Evolutionary conservation across 2,329 filamentous ascomycete genomes (phyloP).

Genomic region (Periconia macrospinosa): DNA sequence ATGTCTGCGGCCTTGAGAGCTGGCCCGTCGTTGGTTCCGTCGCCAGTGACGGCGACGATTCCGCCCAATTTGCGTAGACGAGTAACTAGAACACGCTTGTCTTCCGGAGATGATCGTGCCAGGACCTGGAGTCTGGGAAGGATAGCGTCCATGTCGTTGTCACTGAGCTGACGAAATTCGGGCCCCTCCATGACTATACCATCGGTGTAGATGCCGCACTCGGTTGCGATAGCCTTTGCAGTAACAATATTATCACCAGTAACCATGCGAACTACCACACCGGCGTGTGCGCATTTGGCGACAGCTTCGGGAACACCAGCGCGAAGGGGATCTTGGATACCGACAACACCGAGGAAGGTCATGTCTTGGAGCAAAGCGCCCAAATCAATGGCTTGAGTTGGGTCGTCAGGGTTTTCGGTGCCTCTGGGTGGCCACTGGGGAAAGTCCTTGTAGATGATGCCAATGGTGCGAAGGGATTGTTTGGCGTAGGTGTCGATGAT

Average conservation of each 20-base stretch:
- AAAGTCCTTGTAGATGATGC: conserved; percentile 44
- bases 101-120: conserved; percentile 73
- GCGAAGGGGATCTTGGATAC: conserved; percentile 77
- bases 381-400: conserved; percentile 53
- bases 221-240: conserved; percentile 72
- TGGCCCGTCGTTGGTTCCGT: conserved; percentile 78
- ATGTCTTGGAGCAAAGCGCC: conserved; percentile 69
- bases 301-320: conserved; percentile 73
- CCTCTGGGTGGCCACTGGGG: conserved; percentile 40
- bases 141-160: conserved; percentile 64
- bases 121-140: conserved; percentile 72
- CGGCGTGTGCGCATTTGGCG: conserved; percentile 68
- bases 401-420: conserved; percentile 16
- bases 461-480: conserved; percentile 46
- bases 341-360: conserved; percentile 69
- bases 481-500: conserved; percentile 42
- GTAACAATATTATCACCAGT: conserved; percentile 78
- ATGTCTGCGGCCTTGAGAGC: conserved; percentile 77
- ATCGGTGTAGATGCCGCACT: conserved; percentile 72
- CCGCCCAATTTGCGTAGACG: conserved; percentile 72
- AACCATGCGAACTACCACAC: conserved; percentile 78
- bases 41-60: conserved; percentile 79
- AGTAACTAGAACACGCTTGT: conserved; percentile 73
- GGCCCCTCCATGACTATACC: conserved; percentile 75
- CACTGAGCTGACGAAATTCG: conserved; percentile 70